A percentile compares a stretch with the other conserved stretches of the same genome.
phyloP scores from a whole-genome alignment of 2,329 filamentous ascomycete species.

The Ophiostoma piceae region DNA sequence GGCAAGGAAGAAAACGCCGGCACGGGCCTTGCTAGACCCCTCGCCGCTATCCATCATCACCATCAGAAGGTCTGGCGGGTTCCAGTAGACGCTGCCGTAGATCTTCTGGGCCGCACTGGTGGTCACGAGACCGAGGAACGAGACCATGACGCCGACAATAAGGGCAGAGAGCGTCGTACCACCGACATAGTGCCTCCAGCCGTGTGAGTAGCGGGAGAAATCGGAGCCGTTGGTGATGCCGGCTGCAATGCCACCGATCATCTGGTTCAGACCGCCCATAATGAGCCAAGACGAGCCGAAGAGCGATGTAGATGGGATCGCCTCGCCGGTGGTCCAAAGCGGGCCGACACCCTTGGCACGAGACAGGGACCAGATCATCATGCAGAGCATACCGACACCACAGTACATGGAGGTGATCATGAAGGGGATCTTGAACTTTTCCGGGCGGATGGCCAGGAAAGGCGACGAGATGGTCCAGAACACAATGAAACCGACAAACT shows the following conservation, averaged over 20 bases:
- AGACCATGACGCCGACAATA: slow-evolving; percentile 38
- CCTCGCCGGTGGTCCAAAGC: slow-evolving; percentile 27
- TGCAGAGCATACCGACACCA: slow-evolving; percentile 32
- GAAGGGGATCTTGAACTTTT: slow-evolving; percentile 36
- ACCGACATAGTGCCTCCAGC: slow-evolving; percentile 43
- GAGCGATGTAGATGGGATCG: not conserved
- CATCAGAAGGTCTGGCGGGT: slow-evolving; percentile 39
- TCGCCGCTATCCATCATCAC: slow-evolving; percentile 35
- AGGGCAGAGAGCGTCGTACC: slow-evolving; percentile 29
- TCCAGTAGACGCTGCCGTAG: slow-evolving; percentile 39
- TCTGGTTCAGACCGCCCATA: slow-evolving; percentile 36
- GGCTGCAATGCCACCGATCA: slow-evolving; percentile 42
- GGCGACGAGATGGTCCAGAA: slow-evolving; percentile 34
- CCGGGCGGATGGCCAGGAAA: slow-evolving; percentile 41
- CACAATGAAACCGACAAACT: slow-evolving; percentile 33
- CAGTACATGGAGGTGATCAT: slow-evolving; percentile 32
- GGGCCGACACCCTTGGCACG: slow-evolving; percentile 34
- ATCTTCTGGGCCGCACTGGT: slow-evolving; percentile 31
- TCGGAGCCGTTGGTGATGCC: slow-evolving; percentile 44
- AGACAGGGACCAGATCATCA: slow-evolving; percentile 37
- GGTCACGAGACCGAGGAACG: slow-evolving; percentile 38
- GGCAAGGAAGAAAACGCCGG: slow-evolving; percentile 44
- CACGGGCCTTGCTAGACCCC: slow-evolving; percentile 34
- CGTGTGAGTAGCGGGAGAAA: slow-evolving; percentile 41
- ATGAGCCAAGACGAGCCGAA: not conserved